phyloP scores from a whole-genome alignment of 2,329 filamentous ascomycete species.

The Cladosporium austrohemisphaericum region DNA sequence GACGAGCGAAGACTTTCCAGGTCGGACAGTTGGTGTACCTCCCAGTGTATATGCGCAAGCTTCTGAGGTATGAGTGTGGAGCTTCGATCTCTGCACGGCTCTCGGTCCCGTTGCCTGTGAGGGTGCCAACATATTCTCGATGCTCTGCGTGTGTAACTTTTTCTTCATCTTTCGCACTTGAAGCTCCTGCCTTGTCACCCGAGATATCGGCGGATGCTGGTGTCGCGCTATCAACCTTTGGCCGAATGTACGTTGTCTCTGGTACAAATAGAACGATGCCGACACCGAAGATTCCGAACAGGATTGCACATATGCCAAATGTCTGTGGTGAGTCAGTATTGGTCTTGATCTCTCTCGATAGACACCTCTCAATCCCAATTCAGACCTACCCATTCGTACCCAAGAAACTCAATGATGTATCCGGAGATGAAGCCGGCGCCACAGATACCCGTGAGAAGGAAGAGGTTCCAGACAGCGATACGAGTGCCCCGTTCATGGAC shows the following conservation, averaged over 20 bases:
- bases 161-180: no score
- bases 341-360: no score
- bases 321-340: conserved; percentile 21
- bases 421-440: conserved; percentile 38
- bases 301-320: conserved; percentile 39
- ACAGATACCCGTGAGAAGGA: conserved; percentile 38
- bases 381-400: conserved; percentile 33
- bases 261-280: conserved; percentile 31
- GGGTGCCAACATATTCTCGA: conserved; percentile 8
- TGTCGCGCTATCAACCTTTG: no score
- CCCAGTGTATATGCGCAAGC: conserved; percentile 31
- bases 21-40: conserved; percentile 32
- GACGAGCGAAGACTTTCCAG: conserved; percentile 36
- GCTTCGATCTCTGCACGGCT: conserved; percentile 17
- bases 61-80: conserved; percentile 29
- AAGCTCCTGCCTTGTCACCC: no score
- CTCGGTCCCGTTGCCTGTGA: conserved; percentile 20
- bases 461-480: conserved; percentile 40
- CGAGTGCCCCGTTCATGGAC: conserved; percentile 40
- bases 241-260: conserved; percentile 28
- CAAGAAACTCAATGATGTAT: conserved; percentile 40
- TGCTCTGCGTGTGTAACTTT: no score
- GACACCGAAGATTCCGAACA: conserved; percentile 32
- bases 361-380: background rate
- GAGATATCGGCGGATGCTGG: no score